Conservation (phyloP, 345 rosid genomes). For the Dovyalis caffra region DNA sequence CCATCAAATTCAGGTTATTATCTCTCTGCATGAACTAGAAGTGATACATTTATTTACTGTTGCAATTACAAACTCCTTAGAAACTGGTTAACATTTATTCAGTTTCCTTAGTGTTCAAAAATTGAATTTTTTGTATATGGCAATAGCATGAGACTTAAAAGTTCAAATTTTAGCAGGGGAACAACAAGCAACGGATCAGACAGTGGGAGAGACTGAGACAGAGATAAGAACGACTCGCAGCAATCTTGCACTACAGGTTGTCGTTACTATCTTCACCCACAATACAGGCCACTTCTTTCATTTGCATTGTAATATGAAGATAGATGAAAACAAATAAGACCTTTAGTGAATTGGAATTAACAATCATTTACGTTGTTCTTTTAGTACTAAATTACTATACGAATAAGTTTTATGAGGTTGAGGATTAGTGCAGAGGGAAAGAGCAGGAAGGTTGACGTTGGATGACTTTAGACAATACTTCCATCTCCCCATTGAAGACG, state of each 20-base stretch:
- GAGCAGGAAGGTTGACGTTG: conserved; percentile 41
- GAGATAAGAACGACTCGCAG: conserved; percentile 9
- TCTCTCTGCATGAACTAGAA: neutral
- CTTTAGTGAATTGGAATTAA: neutral
- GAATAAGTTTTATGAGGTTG: neutral
- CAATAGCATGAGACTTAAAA: neutral
- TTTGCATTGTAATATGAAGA: neutral
- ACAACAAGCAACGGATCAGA: conserved; percentile 5
- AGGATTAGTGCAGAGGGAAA: conserved; percentile 53
- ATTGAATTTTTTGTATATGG: neutral
- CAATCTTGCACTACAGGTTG: conserved; percentile 43
- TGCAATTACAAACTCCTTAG: neutral
- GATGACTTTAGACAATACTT: conserved; percentile 37
- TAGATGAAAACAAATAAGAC: neutral
- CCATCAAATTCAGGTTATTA: conserved; percentile 24
- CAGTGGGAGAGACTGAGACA: conserved; percentile 13
- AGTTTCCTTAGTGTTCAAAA: too few relatives aligned
- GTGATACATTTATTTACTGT: neutral
- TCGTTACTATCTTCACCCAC: neutral
- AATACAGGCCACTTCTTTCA: neutral
- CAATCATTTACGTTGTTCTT: neutral
- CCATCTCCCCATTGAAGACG: conserved; percentile 52
- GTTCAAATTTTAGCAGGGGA: conserved; percentile 14
- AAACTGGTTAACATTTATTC: too few relatives aligned
- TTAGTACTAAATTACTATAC: neutral